Evolutionary conservation across 2,329 filamentous ascomycete species (phyloP), one percentile per base, ranked within the genome.

Genomic region (Gyromitra esculenta): DNA sequence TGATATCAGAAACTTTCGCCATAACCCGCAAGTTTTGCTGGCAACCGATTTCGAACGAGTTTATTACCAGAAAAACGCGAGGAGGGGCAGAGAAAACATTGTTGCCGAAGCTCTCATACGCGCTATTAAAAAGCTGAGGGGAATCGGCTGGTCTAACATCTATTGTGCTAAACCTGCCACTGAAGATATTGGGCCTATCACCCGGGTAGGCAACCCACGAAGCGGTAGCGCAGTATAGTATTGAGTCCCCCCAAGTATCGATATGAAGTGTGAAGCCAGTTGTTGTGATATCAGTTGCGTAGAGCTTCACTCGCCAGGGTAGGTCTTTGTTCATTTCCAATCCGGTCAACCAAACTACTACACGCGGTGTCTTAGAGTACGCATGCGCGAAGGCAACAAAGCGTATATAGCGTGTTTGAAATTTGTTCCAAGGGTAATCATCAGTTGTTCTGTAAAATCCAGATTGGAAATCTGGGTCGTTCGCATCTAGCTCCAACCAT

Each of bases 241-340:
- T 21, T 6, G 70, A 68, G 21, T 62, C 25, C 0, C 5, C 25
- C 70, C 48, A 68, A 11, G 41, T 43, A n/a, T 73, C 35, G 13
- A 73, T 57, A 50, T 73, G 50, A 18, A 73, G 21, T 2, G 50
- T 73, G 50, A 73, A 73, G 21, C 70, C 70, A 18, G 25, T 68
- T 5, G 50, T 11, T 0, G 37, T 60, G 9, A 73, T 31, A 41
- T 50, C 9, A 8, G 70, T 48, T 39, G 39, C 63, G 39, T 68
- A 52, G 6, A 25, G 25, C 21, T 31, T 43, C 9, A 73, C 5
- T 2, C 62, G 70, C 18, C 50, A 73, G 11, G 59, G 35, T 15
- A 7, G 1, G 1, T 9, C 39, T 1, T 5, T 21, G n/a, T 9
- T 5, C 59, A 65, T 56, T 9, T 73, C 37, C 18, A 71, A 7